Conservation (phyloP, 192 early-diverging fungal species). For the Dimargaris xerosporica region DNA sequence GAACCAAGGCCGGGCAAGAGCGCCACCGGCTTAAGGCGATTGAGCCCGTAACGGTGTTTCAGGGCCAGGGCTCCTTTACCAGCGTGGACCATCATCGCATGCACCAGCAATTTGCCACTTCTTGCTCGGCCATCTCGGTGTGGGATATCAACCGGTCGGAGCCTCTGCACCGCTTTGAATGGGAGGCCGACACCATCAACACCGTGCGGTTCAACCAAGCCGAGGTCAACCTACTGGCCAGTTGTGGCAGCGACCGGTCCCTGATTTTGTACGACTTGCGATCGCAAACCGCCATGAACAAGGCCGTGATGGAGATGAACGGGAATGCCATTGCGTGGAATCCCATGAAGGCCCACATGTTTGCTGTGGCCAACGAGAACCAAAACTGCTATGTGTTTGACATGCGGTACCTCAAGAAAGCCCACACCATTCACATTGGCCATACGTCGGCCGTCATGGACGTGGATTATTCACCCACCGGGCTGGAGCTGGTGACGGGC, state of each 20-base stretch:
- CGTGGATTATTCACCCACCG: conserved; percentile 95
- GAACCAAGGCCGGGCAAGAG: too few relatives aligned
- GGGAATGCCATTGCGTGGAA: conserved; percentile 98
- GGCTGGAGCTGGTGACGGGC: conserved; percentile 88
- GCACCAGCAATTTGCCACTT: conserved; percentile 74
- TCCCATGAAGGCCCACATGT: conserved; percentile 96
- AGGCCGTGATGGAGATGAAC: conserved; percentile 66
- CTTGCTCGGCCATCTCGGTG: conserved; percentile 69
- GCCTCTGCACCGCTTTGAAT: conserved; percentile 68
- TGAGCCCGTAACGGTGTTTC: conserved; percentile 58
- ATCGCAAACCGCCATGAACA: conserved; percentile 71
- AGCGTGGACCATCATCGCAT: conserved; percentile 84
- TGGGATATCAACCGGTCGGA: conserved; percentile 84
- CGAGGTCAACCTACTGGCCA: conserved; percentile 83
- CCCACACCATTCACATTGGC: conserved; percentile 80
- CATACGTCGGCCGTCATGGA: conserved; percentile 97
- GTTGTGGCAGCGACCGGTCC: conserved; percentile 85
- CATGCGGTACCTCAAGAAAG: conserved; percentile 84
- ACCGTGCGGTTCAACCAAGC: conserved; percentile 95
- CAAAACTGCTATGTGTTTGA: conserved; percentile 96
- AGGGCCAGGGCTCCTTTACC: conserved; percentile 62
- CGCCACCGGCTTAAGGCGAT: conserved; percentile 11
- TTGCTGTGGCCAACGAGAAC: conserved; percentile 91
- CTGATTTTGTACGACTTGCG: conserved; percentile 90
- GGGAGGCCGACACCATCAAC: conserved; percentile 91